Evolutionary conservation across 345 rosid genomes (phyloP).

Genomic region (Arabidopsis arenosa): DNA sequence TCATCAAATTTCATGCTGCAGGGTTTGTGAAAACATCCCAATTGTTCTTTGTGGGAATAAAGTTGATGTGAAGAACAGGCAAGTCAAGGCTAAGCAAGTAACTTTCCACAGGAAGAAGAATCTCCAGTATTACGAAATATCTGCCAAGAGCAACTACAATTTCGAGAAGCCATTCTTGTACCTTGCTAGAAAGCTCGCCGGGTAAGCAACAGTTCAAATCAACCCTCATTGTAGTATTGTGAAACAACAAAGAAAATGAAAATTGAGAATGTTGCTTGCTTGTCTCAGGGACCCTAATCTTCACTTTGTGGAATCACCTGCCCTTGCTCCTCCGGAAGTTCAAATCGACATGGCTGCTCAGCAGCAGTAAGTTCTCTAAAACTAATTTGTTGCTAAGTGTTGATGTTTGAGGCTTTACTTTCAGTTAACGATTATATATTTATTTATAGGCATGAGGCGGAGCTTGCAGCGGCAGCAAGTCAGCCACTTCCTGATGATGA

Average conservation of each 20-base stretch:
- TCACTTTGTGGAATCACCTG: slow-evolving; percentile 96
- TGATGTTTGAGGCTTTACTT: neutral
- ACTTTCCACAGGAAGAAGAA: slow-evolving; percentile 97
- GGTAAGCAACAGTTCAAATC: slow-evolving; percentile 50
- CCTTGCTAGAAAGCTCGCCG: slow-evolving; percentile 63
- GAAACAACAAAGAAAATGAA: neutral
- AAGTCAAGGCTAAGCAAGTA: slow-evolving; percentile 93
- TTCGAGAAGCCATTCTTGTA: slow-evolving; percentile 93
- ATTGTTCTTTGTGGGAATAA: slow-evolving; percentile 96
- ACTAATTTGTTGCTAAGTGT: neutral
- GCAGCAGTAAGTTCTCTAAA: slow-evolving; percentile 66
- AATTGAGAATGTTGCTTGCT: neutral
- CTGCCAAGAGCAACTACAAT: slow-evolving; percentile 95
- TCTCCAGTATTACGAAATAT: slow-evolving; percentile 89
- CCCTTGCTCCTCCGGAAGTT: slow-evolving; percentile 97
- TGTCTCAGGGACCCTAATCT: slow-evolving; percentile 69
- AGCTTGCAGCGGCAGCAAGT: slow-evolving; percentile 67
- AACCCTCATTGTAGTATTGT: neutral
- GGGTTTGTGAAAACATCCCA: slow-evolving; percentile 92
- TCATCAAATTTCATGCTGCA: slow-evolving; percentile 10
- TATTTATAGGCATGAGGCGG: slow-evolving; percentile 74
- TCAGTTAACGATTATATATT: neutral
- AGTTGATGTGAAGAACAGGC: slow-evolving; percentile 96
- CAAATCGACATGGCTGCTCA: slow-evolving; percentile 88
- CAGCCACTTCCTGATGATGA: slow-evolving; percentile 93